Evolutionary conservation across 768 basidiomycete species (phyloP), one percentile per base, ranked within the genome.

Genomic region (Cystofilobasidium capitatum): DNA sequence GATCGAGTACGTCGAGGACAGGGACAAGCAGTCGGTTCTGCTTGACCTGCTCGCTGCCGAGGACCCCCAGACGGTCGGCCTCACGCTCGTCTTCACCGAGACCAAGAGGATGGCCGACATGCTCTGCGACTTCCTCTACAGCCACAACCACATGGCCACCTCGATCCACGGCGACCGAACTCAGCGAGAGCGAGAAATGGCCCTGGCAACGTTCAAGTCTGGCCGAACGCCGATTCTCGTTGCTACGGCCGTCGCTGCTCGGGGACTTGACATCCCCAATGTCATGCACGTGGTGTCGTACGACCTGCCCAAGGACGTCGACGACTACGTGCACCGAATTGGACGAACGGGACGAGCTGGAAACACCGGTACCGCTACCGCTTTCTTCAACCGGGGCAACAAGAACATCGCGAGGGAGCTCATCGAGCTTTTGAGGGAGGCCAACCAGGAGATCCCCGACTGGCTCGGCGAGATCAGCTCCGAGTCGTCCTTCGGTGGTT

Each of bases 41-140:
- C 85, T 99, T 65, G 96, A 99, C 76, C 85, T 99, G 69, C 84
- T 99, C 63, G 85, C 85, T 49, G 88, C 90, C 39, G 86, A 91
- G 71, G 79, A 80, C 65, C 54, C 57, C n/a, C 37, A 55, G 36
- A 39, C 42, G 24, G 68, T 62, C 33, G 91, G 91, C 39, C 81
- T 98, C 35, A 91, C 92, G 22, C 85, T 99, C 61, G 86, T 99
- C 73, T 99, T 99, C 77, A 94, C 98, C 70, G 96, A 99, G 83
- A 99, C 96, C 65, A 99, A 99, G 81, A 85, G 94, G 71, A 98
- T 97, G 92, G 96, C 96, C 36, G 96, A 99, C 74, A 89, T 88
- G 85, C 83, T 99, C 16, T 96, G 91, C 75, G 96, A 96, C 76
- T 99, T 93, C 83, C 82, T 99, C 72, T 85, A 89, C 80, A 75